These are phyloP conservation scores for Protomyces gravidus DNA, from an alignment of 1,139 yeast genomes.

Conservation along the genomic window DNA sequence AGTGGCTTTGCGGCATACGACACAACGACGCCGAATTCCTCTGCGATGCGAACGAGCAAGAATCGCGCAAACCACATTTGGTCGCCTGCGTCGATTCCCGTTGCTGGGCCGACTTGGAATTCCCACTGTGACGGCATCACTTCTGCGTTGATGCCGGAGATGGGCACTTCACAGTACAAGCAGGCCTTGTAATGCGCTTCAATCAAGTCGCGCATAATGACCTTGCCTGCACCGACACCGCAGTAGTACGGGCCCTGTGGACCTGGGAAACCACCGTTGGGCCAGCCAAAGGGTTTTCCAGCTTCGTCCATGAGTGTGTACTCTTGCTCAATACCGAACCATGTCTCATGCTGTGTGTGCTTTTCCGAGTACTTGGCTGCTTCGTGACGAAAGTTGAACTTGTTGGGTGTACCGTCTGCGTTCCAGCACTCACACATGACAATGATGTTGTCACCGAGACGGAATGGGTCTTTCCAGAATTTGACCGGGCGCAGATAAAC, in stretches of 20 bases:
- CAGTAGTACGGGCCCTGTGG: slow-evolving; percentile 99
- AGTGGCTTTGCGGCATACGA: slow-evolving; percentile 99
- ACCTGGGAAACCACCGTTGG: slow-evolving; percentile 99
- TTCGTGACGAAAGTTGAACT: slow-evolving; percentile 95
- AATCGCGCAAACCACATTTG: slow-evolving; percentile 95
- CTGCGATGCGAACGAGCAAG: slow-evolving; percentile 88
- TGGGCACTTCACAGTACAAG: slow-evolving; percentile 79
- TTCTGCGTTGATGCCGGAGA: slow-evolving; percentile 97
- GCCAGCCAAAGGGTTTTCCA: slow-evolving; percentile 96
- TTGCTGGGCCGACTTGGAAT: slow-evolving; percentile 98
- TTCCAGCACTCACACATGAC: slow-evolving; percentile 96
- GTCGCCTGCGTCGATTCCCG: slow-evolving; percentile 94
- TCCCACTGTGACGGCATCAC: slow-evolving; percentile 99
- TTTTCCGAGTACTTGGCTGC: slow-evolving; percentile 95
- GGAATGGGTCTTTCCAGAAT: slow-evolving; percentile 91
- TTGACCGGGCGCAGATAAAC: slow-evolving; percentile 91
- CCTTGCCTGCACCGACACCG: slow-evolving; percentile 99
- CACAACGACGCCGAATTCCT: slow-evolving; percentile 97
- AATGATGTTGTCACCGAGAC: slow-evolving; percentile 93
- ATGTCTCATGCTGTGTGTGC: slow-evolving; percentile 74
- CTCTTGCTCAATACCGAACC: slow-evolving; percentile 99
- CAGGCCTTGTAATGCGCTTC: slow-evolving; percentile 99
- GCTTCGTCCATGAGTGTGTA: slow-evolving; percentile 90
- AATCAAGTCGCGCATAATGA: slow-evolving; percentile 93
- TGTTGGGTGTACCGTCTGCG: slow-evolving; percentile 98